phyloP scores from a whole-genome alignment of 345 rosid species.

The Cardamine occulta region DNA sequence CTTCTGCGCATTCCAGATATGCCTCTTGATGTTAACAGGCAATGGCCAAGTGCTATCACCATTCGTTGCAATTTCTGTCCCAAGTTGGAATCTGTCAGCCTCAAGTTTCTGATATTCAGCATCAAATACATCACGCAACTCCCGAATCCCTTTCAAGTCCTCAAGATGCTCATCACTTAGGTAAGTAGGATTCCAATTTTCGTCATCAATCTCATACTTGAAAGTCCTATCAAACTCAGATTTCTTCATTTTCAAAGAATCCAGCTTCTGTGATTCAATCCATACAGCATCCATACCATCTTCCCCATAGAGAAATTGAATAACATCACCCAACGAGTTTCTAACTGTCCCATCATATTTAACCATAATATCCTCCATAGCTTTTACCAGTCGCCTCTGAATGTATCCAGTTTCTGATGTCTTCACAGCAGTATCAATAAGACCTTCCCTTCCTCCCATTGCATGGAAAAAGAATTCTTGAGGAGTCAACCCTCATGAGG shows the following conservation, averaged over 20 bases:
- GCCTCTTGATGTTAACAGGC: constrained; percentile 95
- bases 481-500: constrained; percentile 90
- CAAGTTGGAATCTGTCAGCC: constrained; percentile 82
- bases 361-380: constrained; percentile 99
- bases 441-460: constrained; percentile 99
- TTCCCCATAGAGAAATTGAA: constrained; percentile 98
- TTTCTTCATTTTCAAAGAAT: constrained; percentile 90
- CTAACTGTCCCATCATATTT: constrained; percentile 98
- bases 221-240: constrained; percentile 74
- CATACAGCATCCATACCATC: constrained; percentile 99
- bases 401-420: constrained; percentile 99
- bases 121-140: constrained; percentile 88
- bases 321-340: constrained; percentile 95
- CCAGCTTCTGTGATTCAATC: constrained; percentile 94
- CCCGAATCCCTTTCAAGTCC: constrained; percentile 76
- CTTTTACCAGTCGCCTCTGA: constrained; percentile 97
- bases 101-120: constrained; percentile 94
- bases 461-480: constrained; percentile 99
- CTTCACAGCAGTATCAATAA: constrained; percentile 97
- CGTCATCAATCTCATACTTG: constrained; percentile 86
- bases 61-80: constrained; percentile 88
- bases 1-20: constrained; percentile 94
- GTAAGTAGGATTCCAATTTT: constrained; percentile 84
- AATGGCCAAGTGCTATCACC: constrained; percentile 94
- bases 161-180: constrained; percentile 82